phyloP scores from a whole-genome alignment of 179 eudicot species.

The Carnegiea gigantea region DNA sequence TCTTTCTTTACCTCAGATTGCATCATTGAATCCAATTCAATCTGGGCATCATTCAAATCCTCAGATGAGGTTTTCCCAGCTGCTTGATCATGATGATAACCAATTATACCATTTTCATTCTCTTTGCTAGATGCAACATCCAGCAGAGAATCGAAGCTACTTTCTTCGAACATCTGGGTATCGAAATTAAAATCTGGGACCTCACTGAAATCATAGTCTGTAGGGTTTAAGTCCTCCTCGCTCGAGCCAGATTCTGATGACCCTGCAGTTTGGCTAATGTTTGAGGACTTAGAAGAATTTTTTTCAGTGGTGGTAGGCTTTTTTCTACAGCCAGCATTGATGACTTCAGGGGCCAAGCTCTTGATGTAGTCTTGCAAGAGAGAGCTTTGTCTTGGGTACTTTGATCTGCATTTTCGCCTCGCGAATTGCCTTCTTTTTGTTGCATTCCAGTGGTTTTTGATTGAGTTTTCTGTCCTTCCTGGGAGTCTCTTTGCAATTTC shows the following conservation, averaged over 20 bases:
- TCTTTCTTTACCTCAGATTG: constrained; percentile 57
- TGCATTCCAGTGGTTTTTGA: constrained; percentile 97
- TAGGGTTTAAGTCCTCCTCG: constrained; percentile 23
- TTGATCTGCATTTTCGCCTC: constrained; percentile 62
- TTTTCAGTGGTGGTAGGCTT: constrained; percentile 9
- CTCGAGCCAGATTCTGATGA: constrained; percentile 17
- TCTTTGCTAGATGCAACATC: constrained; percentile 22
- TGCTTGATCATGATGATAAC: constrained; percentile 18
- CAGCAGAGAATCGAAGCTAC: constrained; percentile 38
- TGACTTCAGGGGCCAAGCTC: constrained; percentile 52
- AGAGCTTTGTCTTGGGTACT: constrained; percentile 59
- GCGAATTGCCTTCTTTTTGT: constrained; percentile 83
- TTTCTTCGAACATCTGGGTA: constrained; percentile 49
- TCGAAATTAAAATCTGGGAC: constrained; percentile 51
- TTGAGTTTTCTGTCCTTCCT: constrained; percentile 85
- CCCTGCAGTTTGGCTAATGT: background rate
- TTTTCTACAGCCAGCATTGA: constrained; percentile 49
- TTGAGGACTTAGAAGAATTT: constrained; percentile 1
- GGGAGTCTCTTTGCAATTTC: constrained; percentile 51
- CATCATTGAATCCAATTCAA: constrained; percentile 31
- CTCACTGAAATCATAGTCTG: constrained; percentile 40
- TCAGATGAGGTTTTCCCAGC: constrained; percentile 19
- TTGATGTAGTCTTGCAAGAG: constrained; percentile 78
- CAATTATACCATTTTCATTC: background rate
- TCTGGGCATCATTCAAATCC: background rate